Evolutionary conservation across 1,139 yeast genomes (phyloP).

Genomic region (Blastobotrys proliferans): DNA sequence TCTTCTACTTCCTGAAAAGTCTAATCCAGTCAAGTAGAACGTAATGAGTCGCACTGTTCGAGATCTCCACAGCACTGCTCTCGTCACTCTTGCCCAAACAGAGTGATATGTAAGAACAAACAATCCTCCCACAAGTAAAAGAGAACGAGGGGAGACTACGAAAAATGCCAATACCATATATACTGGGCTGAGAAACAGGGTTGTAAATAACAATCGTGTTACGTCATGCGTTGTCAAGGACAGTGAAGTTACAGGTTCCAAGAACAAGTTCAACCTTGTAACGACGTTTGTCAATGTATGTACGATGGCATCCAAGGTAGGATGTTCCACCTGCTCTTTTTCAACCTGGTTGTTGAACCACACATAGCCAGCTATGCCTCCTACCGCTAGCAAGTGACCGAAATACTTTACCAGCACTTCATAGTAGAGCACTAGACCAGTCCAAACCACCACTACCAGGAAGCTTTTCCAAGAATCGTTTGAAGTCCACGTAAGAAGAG

Average conservation of each 20-base stretch:
- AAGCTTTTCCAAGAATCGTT: constrained; percentile 78
- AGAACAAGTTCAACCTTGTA: constrained; percentile 67
- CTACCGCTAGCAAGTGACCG: constrained; percentile 76
- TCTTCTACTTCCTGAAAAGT: constrained; percentile 56
- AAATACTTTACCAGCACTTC: constrained; percentile 68
- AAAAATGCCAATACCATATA: constrained; percentile 67
- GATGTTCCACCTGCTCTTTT: constrained; percentile 56
- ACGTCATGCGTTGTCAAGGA: constrained; percentile 72
- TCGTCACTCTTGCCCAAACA: constrained; percentile 71
- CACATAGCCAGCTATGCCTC: constrained; percentile 62
- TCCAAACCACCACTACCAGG: constrained; percentile 53
- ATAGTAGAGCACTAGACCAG: constrained; percentile 64
- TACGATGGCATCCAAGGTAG: constrained; percentile 87
- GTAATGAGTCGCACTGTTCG: constrained; percentile 63
- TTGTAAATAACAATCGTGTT: constrained; percentile 73
- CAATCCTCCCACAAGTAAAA: constrained; percentile 57
- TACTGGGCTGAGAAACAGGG: constrained; percentile 78
- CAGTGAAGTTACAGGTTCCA: constrained; percentile 71
- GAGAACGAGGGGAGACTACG: constrained; percentile 65
- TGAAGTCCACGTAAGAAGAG: constrained; percentile 86
- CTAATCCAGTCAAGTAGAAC: constrained; percentile 83
- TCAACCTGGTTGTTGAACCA: constrained; percentile 36
- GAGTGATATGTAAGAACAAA: constrained; percentile 80
- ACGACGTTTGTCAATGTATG: constrained; percentile 73
- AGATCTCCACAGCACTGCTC: constrained; percentile 81